A percentile compares a stretch with the other conserved stretches of the same genome.
phyloP scores from a whole-genome alignment of 2,329 filamentous ascomycete species.

The Helicocarpus griseus region DNA sequence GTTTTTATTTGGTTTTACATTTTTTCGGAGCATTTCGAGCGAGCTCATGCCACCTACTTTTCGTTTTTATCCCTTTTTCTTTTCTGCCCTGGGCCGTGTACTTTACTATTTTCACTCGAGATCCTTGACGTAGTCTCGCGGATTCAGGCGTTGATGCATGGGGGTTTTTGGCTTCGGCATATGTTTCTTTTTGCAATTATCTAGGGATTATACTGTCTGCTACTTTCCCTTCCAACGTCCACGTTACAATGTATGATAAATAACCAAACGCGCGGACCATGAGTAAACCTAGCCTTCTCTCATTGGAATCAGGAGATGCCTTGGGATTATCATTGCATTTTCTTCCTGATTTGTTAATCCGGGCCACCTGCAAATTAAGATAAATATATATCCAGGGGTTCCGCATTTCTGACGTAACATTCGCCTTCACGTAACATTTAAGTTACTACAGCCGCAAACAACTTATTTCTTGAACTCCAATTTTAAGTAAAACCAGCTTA shows the following conservation, averaged over 20 bases:
- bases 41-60: neutral
- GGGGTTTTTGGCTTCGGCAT: neutral
- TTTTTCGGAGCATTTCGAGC: conserved; percentile 2
- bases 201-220: neutral
- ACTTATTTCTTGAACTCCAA: neutral
- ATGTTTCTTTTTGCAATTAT: neutral
- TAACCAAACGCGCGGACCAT: neutral
- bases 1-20: neutral
- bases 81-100: neutral
- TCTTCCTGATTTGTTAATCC: neutral
- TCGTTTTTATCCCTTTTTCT: neutral
- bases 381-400: neutral
- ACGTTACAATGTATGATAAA: neutral
- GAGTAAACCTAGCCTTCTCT: neutral
- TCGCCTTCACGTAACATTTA: neutral
- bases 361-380: neutral
- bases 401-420: neutral
- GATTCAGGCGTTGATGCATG: neutral
- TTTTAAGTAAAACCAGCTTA: too few species aligned
- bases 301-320: neutral
- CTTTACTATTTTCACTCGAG: neutral
- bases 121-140: neutral
- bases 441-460: neutral
- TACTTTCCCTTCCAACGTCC: neutral
- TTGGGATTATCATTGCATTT: neutral